Evolutionary conservation across 805 yeast species (phyloP), one percentile per base, ranked within the genome.

Genomic region (Barnettozyma sp.): DNA sequence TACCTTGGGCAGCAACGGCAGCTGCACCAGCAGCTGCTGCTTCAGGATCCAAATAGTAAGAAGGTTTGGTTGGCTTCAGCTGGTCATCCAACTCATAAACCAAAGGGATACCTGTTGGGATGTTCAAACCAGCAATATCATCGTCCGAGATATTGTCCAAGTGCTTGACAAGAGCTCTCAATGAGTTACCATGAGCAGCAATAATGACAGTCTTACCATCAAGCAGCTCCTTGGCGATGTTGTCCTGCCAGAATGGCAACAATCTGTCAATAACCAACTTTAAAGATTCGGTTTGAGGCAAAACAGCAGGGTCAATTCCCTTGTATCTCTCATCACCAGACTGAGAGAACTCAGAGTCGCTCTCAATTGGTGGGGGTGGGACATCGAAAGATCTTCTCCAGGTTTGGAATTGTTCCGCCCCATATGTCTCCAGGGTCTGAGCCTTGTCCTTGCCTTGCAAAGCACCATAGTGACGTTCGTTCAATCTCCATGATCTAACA

Each of bases 1-100:
- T 76, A 65, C 97, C 97, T 73, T 88, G 97, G 56, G 85, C 85
- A 56, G 97, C 97, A 55, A 88, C 97, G 43, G 96, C 96, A 60
- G 97, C 97, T 50, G 97, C 97, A 75, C 97, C 97, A 38, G 96
- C 96, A 48, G 88, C 95, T 58, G 97, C 97, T 58, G 97, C 97
- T 72, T 86, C 97, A 58, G 97, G 97, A 71, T 88, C 97, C 68
- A 88, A 81, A 80, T 88, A 88, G 77, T 88, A 86, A 54, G 94
- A 78, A 52, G 86, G 82, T 79, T 87, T 87, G 61, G 80, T 71
- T 68, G 97, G 97, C 68, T 77, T 76, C 68, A 88, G 78, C 58
- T 74, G 60, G 36, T 73, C 82, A 63, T 88, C 96, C 60, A 88
- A 78, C 71, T 90, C 97, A 71, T 83, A 90, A 45, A 90, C 96